These are phyloP conservation scores for Bidens hawaiensis DNA, from an alignment of 140 eudicot species.

Conservation along the genomic window DNA sequence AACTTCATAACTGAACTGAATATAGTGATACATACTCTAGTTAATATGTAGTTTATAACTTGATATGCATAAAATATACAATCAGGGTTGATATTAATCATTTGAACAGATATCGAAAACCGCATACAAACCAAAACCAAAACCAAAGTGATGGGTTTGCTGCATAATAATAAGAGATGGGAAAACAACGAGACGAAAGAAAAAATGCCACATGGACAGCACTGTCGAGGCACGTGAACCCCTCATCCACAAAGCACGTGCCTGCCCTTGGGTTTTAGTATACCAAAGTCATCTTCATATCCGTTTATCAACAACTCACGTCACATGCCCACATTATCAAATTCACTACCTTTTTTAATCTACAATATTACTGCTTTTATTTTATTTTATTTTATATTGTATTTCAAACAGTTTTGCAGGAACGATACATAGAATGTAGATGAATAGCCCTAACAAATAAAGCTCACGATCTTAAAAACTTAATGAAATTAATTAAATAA, in stretches of 20 bases:
- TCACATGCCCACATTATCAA: conserved; percentile 8
- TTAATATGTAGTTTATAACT: not conserved
- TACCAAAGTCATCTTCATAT: conserved; percentile 27
- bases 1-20: too few relatives aligned
- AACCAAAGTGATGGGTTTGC: conserved; percentile 25
- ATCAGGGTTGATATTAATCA: not conserved
- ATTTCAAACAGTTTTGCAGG: conserved; percentile 8
- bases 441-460: not conserved
- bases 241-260: conserved; percentile 33
- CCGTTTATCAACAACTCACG: conserved; percentile 14
- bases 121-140: conserved; percentile 5
- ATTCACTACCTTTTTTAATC: not conserved
- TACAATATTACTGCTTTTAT: not conserved
- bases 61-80: not conserved
- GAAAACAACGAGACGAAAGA: not conserved
- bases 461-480: not conserved
- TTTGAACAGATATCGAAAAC: not conserved
- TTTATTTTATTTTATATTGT: not conserved
- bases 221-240: conserved; percentile 26
- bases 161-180: not conserved
- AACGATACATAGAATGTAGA: conserved; percentile 27
- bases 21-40: not conserved
- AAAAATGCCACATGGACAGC: conserved; percentile 30
- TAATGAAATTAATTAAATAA: too few relatives aligned
- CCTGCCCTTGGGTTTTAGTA: conserved; percentile 21